Percentiles rank a stretch among this genome's conserved stretches.
Evolutionary conservation across 805 yeast species (phyloP).

Genomic region (Ascoidea asiatica): DNA sequence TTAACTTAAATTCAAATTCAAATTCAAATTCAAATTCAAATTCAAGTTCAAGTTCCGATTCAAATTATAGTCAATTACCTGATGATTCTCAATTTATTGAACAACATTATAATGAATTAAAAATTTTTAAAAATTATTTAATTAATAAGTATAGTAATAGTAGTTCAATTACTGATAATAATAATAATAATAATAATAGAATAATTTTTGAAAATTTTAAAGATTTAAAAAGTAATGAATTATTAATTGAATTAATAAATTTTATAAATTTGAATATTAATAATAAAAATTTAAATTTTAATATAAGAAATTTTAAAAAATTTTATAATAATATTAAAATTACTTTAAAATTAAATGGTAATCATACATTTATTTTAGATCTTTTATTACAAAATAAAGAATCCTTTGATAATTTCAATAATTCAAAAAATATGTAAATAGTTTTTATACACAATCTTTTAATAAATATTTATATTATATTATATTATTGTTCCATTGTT

Average conservation of each 20-base stretch:
- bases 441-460: too few relatives aligned
- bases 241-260: slow-evolving; percentile 25
- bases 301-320: slow-evolving; percentile 18
- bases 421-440: too few relatives aligned
- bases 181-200: too few relatives aligned
- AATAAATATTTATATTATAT: too few relatives aligned
- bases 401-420: slow-evolving; percentile 31
- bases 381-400: slow-evolving; percentile 35
- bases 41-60: neutral
- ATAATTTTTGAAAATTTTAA: too few relatives aligned
- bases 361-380: slow-evolving; percentile 45
- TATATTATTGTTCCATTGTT: too few relatives aligned
- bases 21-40: neutral
- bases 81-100: slow-evolving; percentile 40
- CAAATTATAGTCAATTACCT: slow-evolving; percentile 30
- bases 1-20: neutral
- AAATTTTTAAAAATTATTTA: slow-evolving; percentile 19
- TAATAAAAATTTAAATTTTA: slow-evolving; percentile 9
- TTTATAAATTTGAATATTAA: slow-evolving; percentile 17
- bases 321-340: slow-evolving; percentile 28
- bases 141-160: slow-evolving; percentile 11
- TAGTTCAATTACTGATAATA: too few relatives aligned
- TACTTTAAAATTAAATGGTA: slow-evolving; percentile 39
- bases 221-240: slow-evolving; percentile 25
- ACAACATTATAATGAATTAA: slow-evolving; percentile 30